phyloP scores from a whole-genome alignment of 1,284 basidiomycete species.

The Quambalaria eucalypti region DNA sequence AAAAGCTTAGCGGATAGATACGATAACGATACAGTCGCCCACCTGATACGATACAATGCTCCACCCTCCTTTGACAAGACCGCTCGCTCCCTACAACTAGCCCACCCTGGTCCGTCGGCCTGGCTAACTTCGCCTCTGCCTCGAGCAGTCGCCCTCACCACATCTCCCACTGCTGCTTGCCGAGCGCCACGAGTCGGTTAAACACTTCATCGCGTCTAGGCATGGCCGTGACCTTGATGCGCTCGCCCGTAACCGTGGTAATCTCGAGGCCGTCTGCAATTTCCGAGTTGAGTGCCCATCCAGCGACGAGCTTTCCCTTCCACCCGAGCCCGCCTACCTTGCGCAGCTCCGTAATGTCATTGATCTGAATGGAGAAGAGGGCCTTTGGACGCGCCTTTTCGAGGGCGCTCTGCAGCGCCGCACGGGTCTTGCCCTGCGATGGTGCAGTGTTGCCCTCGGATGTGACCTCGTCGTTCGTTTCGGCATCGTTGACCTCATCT shows the following conservation, averaged over 20 bases:
- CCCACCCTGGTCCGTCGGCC: too few species aligned
- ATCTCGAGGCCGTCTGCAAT: constrained; percentile 33
- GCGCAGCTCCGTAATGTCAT: constrained; percentile 40
- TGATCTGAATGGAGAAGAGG: constrained; percentile 31
- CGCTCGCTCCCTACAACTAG: too few species aligned
- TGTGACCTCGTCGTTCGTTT: constrained; percentile 10
- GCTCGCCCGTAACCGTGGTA: constrained; percentile 24
- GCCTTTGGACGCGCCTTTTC: constrained; percentile 19
- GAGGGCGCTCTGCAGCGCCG: constrained; percentile 6
- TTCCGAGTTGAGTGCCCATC: constrained; percentile 29
- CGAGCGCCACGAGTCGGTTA: constrained; percentile 36
- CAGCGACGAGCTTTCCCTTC: constrained; percentile 42
- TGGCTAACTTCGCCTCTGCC: too few species aligned
- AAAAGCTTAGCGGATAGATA: too few species aligned
- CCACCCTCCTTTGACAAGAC: too few species aligned
- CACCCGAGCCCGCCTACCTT: constrained; percentile 46
- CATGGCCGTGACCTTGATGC: constrained; percentile 41
- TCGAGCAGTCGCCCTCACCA: too few species aligned
- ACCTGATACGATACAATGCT: too few species aligned
- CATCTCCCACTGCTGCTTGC: constrained; percentile 25
- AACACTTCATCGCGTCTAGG: constrained; percentile 45
- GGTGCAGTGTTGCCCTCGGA: constrained; percentile 2
- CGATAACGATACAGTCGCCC: too few species aligned
- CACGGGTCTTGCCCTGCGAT: not conserved
- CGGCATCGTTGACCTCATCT: constrained; percentile 1